Base-by-base conservation (phyloP, 2,329 filamentous ascomycete genomes). In the Dendryphion nanum region DNA sequence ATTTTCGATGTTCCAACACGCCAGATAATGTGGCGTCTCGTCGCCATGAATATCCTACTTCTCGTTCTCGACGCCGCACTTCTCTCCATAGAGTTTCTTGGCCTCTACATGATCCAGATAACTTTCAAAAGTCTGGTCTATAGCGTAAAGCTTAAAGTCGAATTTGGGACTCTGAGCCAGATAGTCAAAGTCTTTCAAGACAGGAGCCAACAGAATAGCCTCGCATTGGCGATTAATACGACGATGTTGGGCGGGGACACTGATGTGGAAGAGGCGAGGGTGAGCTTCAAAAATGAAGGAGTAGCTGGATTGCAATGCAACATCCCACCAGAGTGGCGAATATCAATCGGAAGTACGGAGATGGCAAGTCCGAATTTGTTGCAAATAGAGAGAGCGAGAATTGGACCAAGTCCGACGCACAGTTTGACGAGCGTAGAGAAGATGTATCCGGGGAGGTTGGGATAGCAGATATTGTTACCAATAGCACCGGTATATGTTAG, bases 161-260 rank as follows among this genome's bases (percentile, higher is more conserved):
- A 79, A 51, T 70, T 73, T 41, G 69, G 71, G 10, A 69, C 80
- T 30, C 59, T 81, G 12, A 67, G 73, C 30, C 45, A 48, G 30
- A 38, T 49, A 18, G 16, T 36, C 28, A n/a, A 35, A 2, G 23
- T 42, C 37, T 4, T 37, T 19, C 24, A 42, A 13, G 6, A 7
- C 21, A 7, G 39, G 6, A 38, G 30, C 17, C 14, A 23, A 18
- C 38, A 18, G 13, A 38, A 33, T 18, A 33, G 30, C 16, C 30
- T 33, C 17, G 33, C 30, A 23, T 13, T 33, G 7, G 42, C 2
- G 21, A 24, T n/a, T 24, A n/a, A 7, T 7, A 24, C 7, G 21
- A 7, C 21, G 8, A 30, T 15, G 29, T 16, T 30, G 8, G 7
- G 29, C 15, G 15, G 10, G 7, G 14, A 8, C 6, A 30, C 15